These are phyloP conservation scores for Yarrowia sp. DNA, from an alignment of 805 yeast genomes.

Conservation along the genomic window DNA sequence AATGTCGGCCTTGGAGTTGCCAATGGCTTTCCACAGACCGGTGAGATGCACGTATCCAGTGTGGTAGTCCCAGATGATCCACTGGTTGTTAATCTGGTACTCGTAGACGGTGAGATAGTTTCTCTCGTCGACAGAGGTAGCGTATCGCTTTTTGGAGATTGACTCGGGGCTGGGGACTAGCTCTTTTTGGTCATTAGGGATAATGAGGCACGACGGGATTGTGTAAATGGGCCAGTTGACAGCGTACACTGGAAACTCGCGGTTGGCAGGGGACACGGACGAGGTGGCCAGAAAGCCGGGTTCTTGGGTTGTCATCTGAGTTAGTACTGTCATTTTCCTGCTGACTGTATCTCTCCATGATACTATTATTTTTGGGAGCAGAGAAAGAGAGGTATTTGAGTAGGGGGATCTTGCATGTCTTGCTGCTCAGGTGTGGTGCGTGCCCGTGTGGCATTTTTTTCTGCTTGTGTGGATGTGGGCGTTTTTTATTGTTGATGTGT, in stretches of 20 bases:
- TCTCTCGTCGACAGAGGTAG: constrained; percentile 71
- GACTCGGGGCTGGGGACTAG: constrained; percentile 28
- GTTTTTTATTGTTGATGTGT: no score
- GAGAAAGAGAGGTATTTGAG: not conserved
- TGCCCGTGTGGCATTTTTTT: not conserved
- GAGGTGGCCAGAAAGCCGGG: constrained; percentile 23
- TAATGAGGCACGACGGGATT: constrained; percentile 28
- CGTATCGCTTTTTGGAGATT: constrained; percentile 43
- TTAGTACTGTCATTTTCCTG: constrained; percentile 2
- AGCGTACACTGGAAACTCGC: constrained; percentile 29
- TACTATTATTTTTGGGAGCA: no score
- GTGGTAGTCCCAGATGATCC: constrained; percentile 81
- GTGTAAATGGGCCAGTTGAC: constrained; percentile 35
- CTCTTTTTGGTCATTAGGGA: constrained; percentile 24
- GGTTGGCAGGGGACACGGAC: constrained; percentile 3
- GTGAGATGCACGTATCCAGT: constrained; percentile 86
- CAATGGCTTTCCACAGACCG: constrained; percentile 78
- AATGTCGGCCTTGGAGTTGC: constrained; percentile 70
- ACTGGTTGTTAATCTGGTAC: constrained; percentile 61
- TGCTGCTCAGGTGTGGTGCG: not conserved
- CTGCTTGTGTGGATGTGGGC: not conserved
- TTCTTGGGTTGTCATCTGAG: constrained; percentile 11
- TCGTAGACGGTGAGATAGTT: constrained; percentile 68
- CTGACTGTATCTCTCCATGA: no score
- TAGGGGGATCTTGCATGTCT: not conserved